These are phyloP conservation scores for Chaetomiaceae sp. DNA, from an alignment of 2,329 filamentous ascomycete species.

Conservation along the genomic window DNA sequence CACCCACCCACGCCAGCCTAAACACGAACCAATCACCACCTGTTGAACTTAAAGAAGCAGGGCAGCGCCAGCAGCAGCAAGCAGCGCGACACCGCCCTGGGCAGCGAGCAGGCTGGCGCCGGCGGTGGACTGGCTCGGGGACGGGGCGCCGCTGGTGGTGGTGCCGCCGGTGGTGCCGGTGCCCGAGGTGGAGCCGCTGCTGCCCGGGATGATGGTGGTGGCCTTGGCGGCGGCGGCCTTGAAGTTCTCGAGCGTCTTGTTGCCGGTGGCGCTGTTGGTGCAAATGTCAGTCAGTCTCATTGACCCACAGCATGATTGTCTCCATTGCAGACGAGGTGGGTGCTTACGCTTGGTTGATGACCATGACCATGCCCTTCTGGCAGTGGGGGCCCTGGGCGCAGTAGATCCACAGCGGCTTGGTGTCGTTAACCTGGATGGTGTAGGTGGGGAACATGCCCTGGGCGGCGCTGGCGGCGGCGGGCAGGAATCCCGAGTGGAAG, in stretches of 20 bases:
- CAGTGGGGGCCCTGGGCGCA: conserved; percentile 71
- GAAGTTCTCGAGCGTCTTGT: conserved; percentile 47
- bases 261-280: conserved; percentile 45
- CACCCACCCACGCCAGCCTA: too few species aligned
- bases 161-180: conserved; percentile 15
- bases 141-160: conserved; percentile 17
- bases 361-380: conserved; percentile 67
- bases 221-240: conserved; percentile 33
- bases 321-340: neutral
- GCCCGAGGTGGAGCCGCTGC: too few species aligned
- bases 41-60: conserved; percentile 35
- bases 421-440: conserved; percentile 63
- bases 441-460: conserved; percentile 57
- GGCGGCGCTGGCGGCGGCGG: conserved; percentile 47
- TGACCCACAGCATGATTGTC: too few species aligned
- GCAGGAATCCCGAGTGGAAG: conserved; percentile 64
- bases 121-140: conserved; percentile 10
- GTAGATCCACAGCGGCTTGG: conserved; percentile 71
- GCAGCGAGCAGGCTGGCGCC: conserved; percentile 32
- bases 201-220: conserved; percentile 29
- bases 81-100: conserved; percentile 37
- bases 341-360: conserved; percentile 66
- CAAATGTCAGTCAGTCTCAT: conserved; percentile 5
- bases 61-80: conserved; percentile 36
- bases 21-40: neutral